Conservation (phyloP, 2,329 filamentous ascomycete genomes). For the Aureobasidium subglaciale region DNA sequence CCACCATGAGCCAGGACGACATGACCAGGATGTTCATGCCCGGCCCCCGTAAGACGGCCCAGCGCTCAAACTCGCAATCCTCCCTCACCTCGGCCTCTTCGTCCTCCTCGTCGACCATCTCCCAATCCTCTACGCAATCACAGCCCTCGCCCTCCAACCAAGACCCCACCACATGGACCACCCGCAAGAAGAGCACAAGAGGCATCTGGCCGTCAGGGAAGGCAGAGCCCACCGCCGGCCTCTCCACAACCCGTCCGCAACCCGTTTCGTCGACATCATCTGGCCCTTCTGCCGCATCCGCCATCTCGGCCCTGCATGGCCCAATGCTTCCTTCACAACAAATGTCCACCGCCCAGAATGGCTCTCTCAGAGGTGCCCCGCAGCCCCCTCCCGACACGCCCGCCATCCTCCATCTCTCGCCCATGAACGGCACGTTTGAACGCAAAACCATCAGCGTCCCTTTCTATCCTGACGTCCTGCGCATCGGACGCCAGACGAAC, state of each 20-base stretch:
- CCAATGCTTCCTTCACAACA: constrained; percentile 63
- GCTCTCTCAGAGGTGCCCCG: constrained; percentile 24
- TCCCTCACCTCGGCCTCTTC: constrained; percentile 57
- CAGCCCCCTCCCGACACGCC: constrained; percentile 48
- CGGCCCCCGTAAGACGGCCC: constrained; percentile 71
- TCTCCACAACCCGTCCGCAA: constrained; percentile 56
- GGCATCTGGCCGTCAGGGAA: constrained; percentile 61
- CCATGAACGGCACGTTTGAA: constrained; percentile 94
- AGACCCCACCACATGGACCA: constrained; percentile 33
- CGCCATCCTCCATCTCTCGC: constrained; percentile 76
- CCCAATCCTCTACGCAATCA: constrained; percentile 52
- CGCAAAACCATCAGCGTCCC: constrained; percentile 93
- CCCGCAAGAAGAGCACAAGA: constrained; percentile 44
- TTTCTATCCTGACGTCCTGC: constrained; percentile 84
- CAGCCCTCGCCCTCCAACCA: constrained; percentile 50
- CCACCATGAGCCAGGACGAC: constrained; percentile 76
- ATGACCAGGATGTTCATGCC: constrained; percentile 65
- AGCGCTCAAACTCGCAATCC: constrained; percentile 85
- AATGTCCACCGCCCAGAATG: constrained; percentile 58
- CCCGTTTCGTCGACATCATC: constrained; percentile 52
- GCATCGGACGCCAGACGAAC: constrained; percentile 94
- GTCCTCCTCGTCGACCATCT: constrained; percentile 60
- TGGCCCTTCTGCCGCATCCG: constrained; percentile 52
- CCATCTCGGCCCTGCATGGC: constrained; percentile 57
- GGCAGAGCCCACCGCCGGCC: constrained; percentile 56